phyloP scores from a whole-genome alignment of 2,329 filamentous ascomycete genomes.

The Lomentospora prolificans region DNA sequence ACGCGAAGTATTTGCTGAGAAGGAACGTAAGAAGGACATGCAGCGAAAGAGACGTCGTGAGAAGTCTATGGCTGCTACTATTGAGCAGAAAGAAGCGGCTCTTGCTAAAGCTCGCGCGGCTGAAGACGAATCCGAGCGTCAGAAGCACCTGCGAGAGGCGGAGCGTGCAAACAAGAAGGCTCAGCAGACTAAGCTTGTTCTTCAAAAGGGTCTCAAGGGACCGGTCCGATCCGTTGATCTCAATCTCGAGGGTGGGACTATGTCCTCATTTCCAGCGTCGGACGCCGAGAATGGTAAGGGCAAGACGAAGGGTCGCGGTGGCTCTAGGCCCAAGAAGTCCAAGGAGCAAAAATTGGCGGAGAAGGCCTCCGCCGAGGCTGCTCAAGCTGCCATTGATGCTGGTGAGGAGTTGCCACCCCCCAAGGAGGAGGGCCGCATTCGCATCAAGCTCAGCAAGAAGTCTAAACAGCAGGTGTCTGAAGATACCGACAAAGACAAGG shows the following conservation, averaged over 20 bases:
- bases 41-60: conserved; percentile 92
- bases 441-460: conserved; percentile 51
- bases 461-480: conserved; percentile 30
- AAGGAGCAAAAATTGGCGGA: conserved; percentile 78
- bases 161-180: conserved; percentile 90
- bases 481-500: conserved; percentile 24
- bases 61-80: conserved; percentile 88
- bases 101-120: conserved; percentile 68
- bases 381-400: conserved; percentile 73
- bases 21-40: conserved; percentile 99
- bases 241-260: conserved; percentile 74
- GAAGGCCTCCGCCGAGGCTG: conserved; percentile 74
- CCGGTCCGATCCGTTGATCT: conserved; percentile 58
- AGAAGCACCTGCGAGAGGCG: conserved; percentile 73
- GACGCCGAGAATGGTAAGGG: conserved; percentile 36
- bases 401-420: conserved; percentile 59
- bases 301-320: conserved; percentile 43
- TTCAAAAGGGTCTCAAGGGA: conserved; percentile 79
- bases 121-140: conserved; percentile 71
- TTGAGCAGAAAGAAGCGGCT: conserved; percentile 80
- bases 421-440: conserved; percentile 50
- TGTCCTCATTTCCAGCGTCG: conserved; percentile 72
- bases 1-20: conserved; percentile 85
- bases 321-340: conserved; percentile 76
- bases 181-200: conserved; percentile 75